Evolutionary conservation across 768 basidiomycete species (phyloP).

Genomic region (Lanmaoa pseudosensibilis): DNA sequence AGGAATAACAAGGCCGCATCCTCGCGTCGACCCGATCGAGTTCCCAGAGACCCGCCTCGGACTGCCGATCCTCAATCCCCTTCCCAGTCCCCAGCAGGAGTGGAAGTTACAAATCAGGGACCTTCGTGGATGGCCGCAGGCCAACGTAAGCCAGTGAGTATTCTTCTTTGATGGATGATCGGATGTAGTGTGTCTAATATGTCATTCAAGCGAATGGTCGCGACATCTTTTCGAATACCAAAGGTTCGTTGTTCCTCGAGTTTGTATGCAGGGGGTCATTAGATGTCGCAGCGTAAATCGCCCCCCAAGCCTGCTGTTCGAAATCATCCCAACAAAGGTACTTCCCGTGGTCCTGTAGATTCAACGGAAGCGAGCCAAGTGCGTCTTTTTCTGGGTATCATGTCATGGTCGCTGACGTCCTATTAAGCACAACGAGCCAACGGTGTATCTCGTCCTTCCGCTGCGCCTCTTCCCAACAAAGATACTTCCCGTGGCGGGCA

Average conservation of each 20-base stretch:
- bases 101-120: not conserved
- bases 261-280: not conserved
- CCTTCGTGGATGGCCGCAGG: not conserved
- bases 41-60: not conserved
- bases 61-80: not conserved
- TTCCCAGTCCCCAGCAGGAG: not conserved
- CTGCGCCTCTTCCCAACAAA: too few relatives aligned
- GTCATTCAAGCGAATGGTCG: not conserved
- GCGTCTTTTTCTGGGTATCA: too few relatives aligned
- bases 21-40: not conserved
- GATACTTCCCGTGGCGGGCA: too few relatives aligned
- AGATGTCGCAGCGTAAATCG: not conserved
- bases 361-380: too few relatives aligned
- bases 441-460: too few relatives aligned
- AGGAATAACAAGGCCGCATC: not conserved
- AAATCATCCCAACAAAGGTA: too few relatives aligned
- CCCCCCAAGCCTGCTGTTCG: not conserved
- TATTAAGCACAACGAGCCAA: too few relatives aligned
- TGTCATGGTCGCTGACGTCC: too few relatives aligned
- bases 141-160: not conserved
- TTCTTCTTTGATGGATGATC: not conserved
- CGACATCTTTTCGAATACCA: too few relatives aligned
- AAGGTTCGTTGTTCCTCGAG: not conserved
- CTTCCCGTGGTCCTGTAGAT: too few relatives aligned
- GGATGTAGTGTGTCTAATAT: not conserved